phyloP scores from a whole-genome alignment of 2,329 filamentous ascomycete genomes.

The Penicillium nordicum region DNA sequence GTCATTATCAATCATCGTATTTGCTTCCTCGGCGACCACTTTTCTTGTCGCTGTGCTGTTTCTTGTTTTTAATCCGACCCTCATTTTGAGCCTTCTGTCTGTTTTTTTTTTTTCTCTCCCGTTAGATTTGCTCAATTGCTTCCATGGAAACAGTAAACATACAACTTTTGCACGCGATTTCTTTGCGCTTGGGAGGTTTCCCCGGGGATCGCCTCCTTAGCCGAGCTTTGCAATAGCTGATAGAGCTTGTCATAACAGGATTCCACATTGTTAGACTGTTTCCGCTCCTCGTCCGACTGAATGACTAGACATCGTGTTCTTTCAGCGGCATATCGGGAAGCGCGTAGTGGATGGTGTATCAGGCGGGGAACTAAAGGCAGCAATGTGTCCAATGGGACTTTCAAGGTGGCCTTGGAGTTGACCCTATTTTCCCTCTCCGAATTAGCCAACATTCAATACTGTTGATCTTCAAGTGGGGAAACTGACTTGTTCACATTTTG shows the following conservation, averaged over 20 bases:
- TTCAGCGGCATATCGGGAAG: slow-evolving; percentile 55
- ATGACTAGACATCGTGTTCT: slow-evolving; percentile 56
- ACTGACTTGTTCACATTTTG: slow-evolving; percentile 68
- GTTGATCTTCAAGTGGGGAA: slow-evolving; percentile 12
- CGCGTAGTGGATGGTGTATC: slow-evolving; percentile 51
- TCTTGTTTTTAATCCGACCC: slow-evolving; percentile 56
- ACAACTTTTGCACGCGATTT: slow-evolving; percentile 55
- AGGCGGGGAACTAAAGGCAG: slow-evolving; percentile 53
- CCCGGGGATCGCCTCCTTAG: slow-evolving; percentile 53
- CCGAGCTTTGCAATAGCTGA: slow-evolving; percentile 52
- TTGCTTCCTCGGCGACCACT: slow-evolving; percentile 47
- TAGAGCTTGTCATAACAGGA: slow-evolving; percentile 58
- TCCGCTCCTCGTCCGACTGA: slow-evolving; percentile 61
- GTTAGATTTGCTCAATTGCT: slow-evolving; percentile 9
- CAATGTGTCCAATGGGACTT: slow-evolving; percentile 52
- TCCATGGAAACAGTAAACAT: slow-evolving; percentile 24
- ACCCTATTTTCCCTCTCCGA: slow-evolving; percentile 46
- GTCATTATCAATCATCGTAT: slow-evolving; percentile 34
- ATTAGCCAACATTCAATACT: slow-evolving; percentile 2
- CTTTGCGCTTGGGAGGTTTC: slow-evolving; percentile 57
- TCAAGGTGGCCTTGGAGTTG: slow-evolving; percentile 65
- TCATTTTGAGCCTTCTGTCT: slow-evolving; percentile 59
- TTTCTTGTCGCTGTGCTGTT: slow-evolving; percentile 61
- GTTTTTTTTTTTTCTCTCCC: slow-evolving; percentile 3
- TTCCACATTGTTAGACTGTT: slow-evolving; percentile 59